Percentiles rank a stretch among this genome's conserved stretches.
These are phyloP conservation scores for Sonneratia caseolaris DNA, from an alignment of 345 rosid genomes.

Conservation along the genomic window DNA sequence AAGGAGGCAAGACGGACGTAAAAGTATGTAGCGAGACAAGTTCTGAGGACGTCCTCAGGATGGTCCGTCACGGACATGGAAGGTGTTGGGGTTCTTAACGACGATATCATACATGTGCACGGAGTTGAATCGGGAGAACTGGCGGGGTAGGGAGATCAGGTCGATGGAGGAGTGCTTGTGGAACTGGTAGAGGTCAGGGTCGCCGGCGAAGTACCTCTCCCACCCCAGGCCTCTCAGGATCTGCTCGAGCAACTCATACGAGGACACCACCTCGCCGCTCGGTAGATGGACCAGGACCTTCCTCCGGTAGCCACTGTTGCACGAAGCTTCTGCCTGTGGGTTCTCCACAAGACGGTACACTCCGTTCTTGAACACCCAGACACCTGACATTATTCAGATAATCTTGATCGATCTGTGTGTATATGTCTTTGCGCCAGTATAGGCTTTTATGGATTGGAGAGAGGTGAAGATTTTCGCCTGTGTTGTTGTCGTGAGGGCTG, in stretches of 20 bases:
- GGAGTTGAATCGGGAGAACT: slow-evolving; percentile 68
- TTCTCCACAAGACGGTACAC: slow-evolving; percentile 58
- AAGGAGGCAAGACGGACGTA: background rate
- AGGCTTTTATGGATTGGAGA: background rate
- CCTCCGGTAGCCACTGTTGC: slow-evolving; percentile 17
- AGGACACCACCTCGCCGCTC: slow-evolving; percentile 43
- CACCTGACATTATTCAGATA: slow-evolving; percentile 50
- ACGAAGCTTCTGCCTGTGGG: slow-evolving; percentile 32
- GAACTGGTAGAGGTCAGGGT: slow-evolving; percentile 59
- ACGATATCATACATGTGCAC: slow-evolving; percentile 89
- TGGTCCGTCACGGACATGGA: slow-evolving; percentile 61
- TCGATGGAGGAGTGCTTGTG: slow-evolving; percentile 82
- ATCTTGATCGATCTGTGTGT: background rate
- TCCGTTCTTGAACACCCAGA: slow-evolving; percentile 70
- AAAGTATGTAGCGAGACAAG: background rate
- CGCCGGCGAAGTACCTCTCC: slow-evolving; percentile 76
- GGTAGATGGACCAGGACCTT: slow-evolving; percentile 68
- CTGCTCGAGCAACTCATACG: slow-evolving; percentile 54
- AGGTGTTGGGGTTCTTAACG: slow-evolving; percentile 68
- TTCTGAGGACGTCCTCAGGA: background rate
- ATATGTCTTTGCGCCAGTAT: background rate
- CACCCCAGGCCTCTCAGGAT: slow-evolving; percentile 67
- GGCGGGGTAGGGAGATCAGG: slow-evolving; percentile 83
- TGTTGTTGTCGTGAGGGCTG: background rate
- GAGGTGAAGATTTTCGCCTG: background rate